Conservation (phyloP, 1,284 basidiomycete species). For the Rhodotorula sp. region DNA sequence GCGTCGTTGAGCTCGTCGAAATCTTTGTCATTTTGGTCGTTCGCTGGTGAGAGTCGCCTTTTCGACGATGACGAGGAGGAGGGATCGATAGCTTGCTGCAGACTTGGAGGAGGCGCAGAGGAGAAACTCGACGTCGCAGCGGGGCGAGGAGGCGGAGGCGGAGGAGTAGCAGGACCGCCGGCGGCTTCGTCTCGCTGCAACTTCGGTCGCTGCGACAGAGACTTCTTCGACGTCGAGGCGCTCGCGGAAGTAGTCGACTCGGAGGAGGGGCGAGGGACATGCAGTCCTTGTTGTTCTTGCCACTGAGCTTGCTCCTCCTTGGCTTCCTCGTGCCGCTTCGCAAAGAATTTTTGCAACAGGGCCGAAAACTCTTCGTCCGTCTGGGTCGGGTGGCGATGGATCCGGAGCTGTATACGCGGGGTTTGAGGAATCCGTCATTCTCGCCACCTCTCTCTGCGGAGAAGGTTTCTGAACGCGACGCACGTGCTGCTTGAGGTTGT, state of each 20-base stretch:
- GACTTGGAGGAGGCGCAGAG: no score
- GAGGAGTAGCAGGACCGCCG: no score
- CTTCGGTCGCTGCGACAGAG: not conserved
- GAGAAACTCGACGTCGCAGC: no score
- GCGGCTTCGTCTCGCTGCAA: not conserved
- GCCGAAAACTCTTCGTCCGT: slow-evolving; percentile 21
- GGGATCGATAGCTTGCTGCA: no score
- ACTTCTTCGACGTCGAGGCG: not conserved
- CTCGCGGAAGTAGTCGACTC: no score
- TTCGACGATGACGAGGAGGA: no score
- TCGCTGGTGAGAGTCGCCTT: no score
- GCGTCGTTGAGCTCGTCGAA: no score
- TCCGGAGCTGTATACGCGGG: slow-evolving; percentile 18
- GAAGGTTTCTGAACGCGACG: not conserved
- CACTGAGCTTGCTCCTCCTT: slow-evolving; percentile 1
- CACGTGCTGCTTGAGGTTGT: slow-evolving; percentile 60
- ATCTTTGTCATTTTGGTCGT: no score
- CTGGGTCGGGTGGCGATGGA: slow-evolving; percentile 23
- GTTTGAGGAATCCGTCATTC: not conserved
- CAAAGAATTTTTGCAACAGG: slow-evolving; percentile 18
- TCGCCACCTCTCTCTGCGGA: not conserved
- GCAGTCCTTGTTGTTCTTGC: no score
- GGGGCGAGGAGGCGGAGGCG: no score
- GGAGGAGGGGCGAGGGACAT: no score
- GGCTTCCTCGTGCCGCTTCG: not conserved